Conservation (phyloP, 2,329 filamentous ascomycete genomes). For the Botryotinia globosa region DNA sequence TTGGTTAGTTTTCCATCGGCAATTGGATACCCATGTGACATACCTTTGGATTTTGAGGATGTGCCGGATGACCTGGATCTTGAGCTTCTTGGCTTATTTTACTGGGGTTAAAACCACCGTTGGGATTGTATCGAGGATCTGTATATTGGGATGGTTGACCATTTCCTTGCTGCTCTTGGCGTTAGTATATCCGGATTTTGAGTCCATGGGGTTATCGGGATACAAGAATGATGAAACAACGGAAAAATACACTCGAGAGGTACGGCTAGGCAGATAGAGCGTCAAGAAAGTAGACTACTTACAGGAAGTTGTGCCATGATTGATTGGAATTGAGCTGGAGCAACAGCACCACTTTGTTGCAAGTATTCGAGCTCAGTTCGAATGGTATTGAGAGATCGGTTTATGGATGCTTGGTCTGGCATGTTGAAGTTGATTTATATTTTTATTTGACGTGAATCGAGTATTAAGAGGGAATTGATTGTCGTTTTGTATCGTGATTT, state of each 20-base stretch:
- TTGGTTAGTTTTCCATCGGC: not conserved
- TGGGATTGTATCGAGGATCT: constrained; percentile 33
- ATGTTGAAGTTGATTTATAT: constrained; percentile 22
- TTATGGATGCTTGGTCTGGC: constrained; percentile 35
- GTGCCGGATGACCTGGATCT: constrained; percentile 36
- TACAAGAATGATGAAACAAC: too few relatives aligned
- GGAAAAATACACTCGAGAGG: not conserved
- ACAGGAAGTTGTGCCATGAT: constrained; percentile 40
- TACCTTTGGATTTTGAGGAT: constrained; percentile 36
- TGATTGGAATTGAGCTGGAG: constrained; percentile 36
- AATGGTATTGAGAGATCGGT: constrained; percentile 33
- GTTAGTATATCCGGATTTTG: not conserved
- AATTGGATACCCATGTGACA: not conserved
- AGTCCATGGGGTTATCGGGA: not conserved
- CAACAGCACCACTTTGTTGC: constrained; percentile 35
- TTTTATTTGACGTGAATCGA: not conserved
- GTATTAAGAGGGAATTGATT: not conserved
- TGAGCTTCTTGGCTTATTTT: constrained; percentile 36
- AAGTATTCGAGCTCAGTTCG: constrained; percentile 36
- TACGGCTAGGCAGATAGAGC: too few relatives aligned
- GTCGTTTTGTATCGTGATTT: not conserved
- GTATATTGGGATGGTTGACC: constrained; percentile 32
- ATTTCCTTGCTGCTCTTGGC: constrained; percentile 26
- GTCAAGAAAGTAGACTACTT: not conserved
- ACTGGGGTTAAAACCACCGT: constrained; percentile 27